Base-by-base conservation (phyloP, 495 filamentous ascomycete species). In the Immersiella caudata region DNA sequence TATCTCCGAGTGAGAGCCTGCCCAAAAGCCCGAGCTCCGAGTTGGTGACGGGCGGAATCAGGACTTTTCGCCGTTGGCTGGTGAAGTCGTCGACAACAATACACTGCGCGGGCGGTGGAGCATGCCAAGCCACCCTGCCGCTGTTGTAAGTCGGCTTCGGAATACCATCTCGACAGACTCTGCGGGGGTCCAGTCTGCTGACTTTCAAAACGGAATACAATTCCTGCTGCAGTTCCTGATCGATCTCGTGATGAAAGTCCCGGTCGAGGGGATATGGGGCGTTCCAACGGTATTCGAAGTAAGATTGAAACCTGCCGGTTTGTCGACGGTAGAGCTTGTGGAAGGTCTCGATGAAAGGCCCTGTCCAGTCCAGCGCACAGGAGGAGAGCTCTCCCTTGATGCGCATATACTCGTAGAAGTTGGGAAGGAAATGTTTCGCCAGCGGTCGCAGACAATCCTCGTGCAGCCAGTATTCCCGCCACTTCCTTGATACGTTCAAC, bases 401-500 rank as follows among this genome's bases (percentile, higher is more conserved):
- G 16, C 40, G 40, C 11, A 18, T 46, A 12, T 46, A 46, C 7
- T 52, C 20, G 24, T 35, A 27, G 14, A 54, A 36, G 0, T 12
- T 57, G 55, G 29, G 66, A 22, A 0, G 58, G 21, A 5, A 79
- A 61, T 2, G 68, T 2, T 72, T 50, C 77, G 78, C 29, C 69
- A 65, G 8, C 62, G 72, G 0, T n/a, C 66, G 1, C 55, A 60
- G 22, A 64, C 65, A n/a, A 78, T 64, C 20, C 46, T 20, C 4
- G 8, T 25, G 74, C 35, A 74, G 40, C 61, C 79, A 70, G 46
- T 68, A 60, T 14, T 57, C 56, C 20, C 75, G 72, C 79, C 79
- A 81, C 20, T 16, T 18, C 65, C 61, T 80, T 11, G 76, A 80
- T 0, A 81, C 77, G 11, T 63, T 26, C 2, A 79, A 63, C 16